Base-by-base conservation (phyloP, 1,284 basidiomycete genomes). In the Singerocomus inundabilis region DNA sequence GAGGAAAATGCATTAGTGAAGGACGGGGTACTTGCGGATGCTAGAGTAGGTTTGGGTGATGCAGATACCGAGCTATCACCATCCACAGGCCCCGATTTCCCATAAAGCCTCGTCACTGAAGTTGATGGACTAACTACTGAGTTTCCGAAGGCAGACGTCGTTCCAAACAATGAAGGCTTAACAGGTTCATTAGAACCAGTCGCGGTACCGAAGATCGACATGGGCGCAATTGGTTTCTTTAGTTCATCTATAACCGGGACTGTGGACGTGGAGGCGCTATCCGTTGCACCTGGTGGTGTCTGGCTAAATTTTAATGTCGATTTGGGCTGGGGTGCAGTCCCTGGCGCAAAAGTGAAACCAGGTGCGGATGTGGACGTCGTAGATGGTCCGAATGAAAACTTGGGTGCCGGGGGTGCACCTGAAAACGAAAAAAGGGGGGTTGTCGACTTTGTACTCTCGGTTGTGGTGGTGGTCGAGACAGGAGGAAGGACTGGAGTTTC, bases 301-400 rank as follows among this genome's bases (percentile, higher is more conserved):
- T 60, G 52, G 36, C 60, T 54, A 15, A 70, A 63, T 30, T 55
- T 55, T 25, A 58, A 51, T 7, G 58, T 48, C 7, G 49, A 36
- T 30, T 69, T 59, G 13, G 62, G 46, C 25, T 60, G 58, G 32
- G 56, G 38, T 28, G 49, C 34, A 18, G 49, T 40, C 12, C 52
- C 49, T 16, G 53, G 28, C 30, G 44, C 42, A 7, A 45, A 37
- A 36, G 52, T 51, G 18, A 53, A 34, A 25, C 48, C 26, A 13
- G 63, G 30, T 5, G 44, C 26, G 13, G 53, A 48, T 26, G 48
- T 34, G 4, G 61, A 52, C 32, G 52, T 35, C 10, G 56, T 39
- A 18, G 63, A 53, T 2, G 52, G 50, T 21, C 57, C 56, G 25
- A 72, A 67, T 24, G 66, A 52, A 44, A 66, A 67, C 35, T 58